Base-by-base conservation (phyloP, 2,329 filamentous ascomycete species). In the Raffaelea albimanens region DNA sequence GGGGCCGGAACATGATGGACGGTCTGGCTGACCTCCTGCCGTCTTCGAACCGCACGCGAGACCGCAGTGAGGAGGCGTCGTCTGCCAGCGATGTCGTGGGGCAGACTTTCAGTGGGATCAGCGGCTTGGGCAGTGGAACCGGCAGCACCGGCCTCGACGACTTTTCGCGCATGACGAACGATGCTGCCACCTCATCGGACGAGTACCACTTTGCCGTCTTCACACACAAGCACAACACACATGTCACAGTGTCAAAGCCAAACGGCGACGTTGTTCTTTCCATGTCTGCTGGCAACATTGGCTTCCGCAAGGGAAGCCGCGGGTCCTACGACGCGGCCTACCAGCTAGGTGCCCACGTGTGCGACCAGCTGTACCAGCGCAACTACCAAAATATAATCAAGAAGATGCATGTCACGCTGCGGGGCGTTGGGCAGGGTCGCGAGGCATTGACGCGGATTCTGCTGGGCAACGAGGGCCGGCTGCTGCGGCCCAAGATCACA, bases 371-470 rank as follows among this genome's bases (percentile, higher is more conserved):
- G 54, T 82, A 90, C 62, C 88, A 95, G 66, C 80, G 79, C 58
- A 87, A 86, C 39, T 80, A 87, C 71, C 71, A 88, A 59, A 71
- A 80, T 55, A 80, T 87, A 57, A 94, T 97, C 48, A 71, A 80
- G 53, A 73, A 77, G 47, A 63, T 98, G 53, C 89, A 96, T 67
- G 72, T 98, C 44, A 73, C 90, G 4, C 71, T 95, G 55, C 78
- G 88, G 59, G 91, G 90, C 1, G 98, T 93, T 62, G 93, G 91
- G 1, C 70, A 76, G 10, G 93, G 93, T 1, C 76, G 94, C 57
- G 90, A 97, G 59, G 93, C 93, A 1, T 85, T 89, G 46, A 82
- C 82, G 47, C 98, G 97, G 75, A 86, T 90, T 5, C 68, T 98
- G 50, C 69, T 98, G 65, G 90, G 91, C 33, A 82, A 75, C 20